A percentile compares a stretch with the other conserved stretches of the same genome.
phyloP scores from a whole-genome alignment of 2,329 filamentous ascomycete genomes.

The Cercospora sp. region DNA sequence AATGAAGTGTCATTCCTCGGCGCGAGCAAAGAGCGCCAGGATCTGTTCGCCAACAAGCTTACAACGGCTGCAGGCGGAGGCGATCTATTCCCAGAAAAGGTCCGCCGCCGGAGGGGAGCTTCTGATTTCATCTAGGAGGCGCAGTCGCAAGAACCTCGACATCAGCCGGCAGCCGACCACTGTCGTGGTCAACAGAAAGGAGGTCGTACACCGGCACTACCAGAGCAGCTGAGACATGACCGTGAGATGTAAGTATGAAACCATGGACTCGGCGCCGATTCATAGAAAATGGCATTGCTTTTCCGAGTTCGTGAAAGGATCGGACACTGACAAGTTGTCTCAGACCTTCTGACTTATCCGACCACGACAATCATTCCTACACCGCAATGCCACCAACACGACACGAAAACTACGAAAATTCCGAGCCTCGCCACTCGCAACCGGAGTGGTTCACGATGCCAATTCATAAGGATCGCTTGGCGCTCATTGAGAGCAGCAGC shows the following conservation, averaged over 20 bases:
- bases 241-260: neutral
- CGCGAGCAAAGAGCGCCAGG: slow-evolving; percentile 27
- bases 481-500: neutral
- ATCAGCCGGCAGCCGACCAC: neutral
- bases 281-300: neutral
- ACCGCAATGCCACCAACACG: neutral
- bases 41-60: slow-evolving; percentile 17
- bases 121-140: slow-evolving; percentile 21
- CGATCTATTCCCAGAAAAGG: slow-evolving; percentile 25
- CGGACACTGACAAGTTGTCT: neutral
- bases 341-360: neutral
- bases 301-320: neutral
- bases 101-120: slow-evolving; percentile 17
- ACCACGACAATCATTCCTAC: neutral
- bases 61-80: slow-evolving; percentile 12
- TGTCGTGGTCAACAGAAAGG: neutral
- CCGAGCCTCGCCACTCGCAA: neutral
- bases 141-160: slow-evolving; percentile 5
- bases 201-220: neutral
- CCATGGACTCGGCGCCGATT: neutral
- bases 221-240: neutral
- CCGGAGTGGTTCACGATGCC: neutral
- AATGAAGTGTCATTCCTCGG: slow-evolving; percentile 37
- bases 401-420: neutral
- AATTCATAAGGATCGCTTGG: neutral